phyloP scores from a whole-genome alignment of 768 basidiomycete species.

The Cystobasidium ongulense region DNA sequence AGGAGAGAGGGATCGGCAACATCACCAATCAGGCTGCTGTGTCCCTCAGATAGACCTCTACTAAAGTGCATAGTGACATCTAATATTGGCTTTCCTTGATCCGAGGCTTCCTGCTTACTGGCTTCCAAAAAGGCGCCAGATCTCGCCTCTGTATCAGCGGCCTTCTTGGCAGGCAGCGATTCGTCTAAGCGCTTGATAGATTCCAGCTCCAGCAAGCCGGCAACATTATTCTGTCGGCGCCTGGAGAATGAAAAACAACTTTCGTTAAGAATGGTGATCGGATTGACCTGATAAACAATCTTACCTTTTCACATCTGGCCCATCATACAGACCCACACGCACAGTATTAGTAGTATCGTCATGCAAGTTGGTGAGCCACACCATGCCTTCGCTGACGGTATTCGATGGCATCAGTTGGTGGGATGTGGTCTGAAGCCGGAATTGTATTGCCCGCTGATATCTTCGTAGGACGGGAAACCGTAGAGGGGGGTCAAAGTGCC shows the following conservation, averaged over 20 bases:
- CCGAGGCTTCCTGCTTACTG: not conserved
- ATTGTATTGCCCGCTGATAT: slow-evolving; percentile 10
- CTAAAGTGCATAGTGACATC: slow-evolving; percentile 14
- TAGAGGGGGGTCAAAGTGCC: slow-evolving; percentile 7
- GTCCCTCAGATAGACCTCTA: slow-evolving; percentile 1
- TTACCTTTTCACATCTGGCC: slow-evolving; percentile 12
- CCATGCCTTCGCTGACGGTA: slow-evolving; percentile 9
- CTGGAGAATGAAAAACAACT: not conserved
- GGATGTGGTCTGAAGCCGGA: not conserved
- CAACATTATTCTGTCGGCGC: slow-evolving; percentile 12
- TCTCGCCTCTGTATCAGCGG: not conserved
- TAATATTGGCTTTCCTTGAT: not conserved
- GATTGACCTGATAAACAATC: too few relatives aligned
- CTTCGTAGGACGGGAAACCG: slow-evolving; percentile 13
- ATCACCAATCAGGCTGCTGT: slow-evolving; percentile 3
- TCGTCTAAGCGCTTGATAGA: not conserved
- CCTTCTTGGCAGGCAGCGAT: not conserved
- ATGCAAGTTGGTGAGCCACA: slow-evolving; percentile 4
- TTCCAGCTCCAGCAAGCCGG: not conserved
- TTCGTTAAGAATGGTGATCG: too few relatives aligned
- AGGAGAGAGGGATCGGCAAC: slow-evolving; percentile 19
- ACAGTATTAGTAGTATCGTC: not conserved
- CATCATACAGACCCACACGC: not conserved
- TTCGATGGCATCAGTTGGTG: not conserved
- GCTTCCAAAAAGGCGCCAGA: not conserved